Conservation (phyloP, 2,329 filamentous ascomycete genomes). For the Penicillium sp. region DNA sequence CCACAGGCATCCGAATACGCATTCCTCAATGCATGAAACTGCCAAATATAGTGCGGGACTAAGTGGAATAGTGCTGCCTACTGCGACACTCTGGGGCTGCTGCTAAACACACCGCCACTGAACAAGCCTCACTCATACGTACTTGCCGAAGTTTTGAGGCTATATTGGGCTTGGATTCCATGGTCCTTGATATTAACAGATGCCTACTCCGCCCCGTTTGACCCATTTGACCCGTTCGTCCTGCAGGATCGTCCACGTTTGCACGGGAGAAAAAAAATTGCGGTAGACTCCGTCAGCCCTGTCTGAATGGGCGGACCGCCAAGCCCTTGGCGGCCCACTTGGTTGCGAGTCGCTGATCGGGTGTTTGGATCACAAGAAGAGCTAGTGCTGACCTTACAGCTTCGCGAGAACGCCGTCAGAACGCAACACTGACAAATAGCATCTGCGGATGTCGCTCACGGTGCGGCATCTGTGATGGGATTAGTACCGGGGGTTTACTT, state of each 20-base stretch:
- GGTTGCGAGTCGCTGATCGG: not conserved
- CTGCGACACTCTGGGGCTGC: not conserved
- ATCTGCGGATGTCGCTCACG: slow-evolving; percentile 29
- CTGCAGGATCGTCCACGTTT: not conserved
- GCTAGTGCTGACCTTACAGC: slow-evolving; percentile 12
- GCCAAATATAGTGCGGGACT: slow-evolving; percentile 15
- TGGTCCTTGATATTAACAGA: not conserved
- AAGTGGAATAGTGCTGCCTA: slow-evolving; percentile 23
- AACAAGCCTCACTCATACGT: slow-evolving; percentile 2
- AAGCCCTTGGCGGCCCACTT: slow-evolving; percentile 19
- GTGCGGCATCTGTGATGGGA: slow-evolving; percentile 24
- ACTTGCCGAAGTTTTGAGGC: not conserved
- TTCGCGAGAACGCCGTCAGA: slow-evolving; percentile 30
- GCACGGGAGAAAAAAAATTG: not conserved
- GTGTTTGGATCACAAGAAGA: slow-evolving; percentile 4
- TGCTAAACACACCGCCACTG: slow-evolving; percentile 12
- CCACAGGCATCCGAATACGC: not conserved
- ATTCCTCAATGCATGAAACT: not conserved
- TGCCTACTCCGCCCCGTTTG: not conserved
- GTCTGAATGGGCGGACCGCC: slow-evolving; percentile 8
- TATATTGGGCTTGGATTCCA: not conserved
- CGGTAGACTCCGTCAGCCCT: slow-evolving; percentile 12
- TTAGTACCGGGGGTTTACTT: not conserved
- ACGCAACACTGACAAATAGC: slow-evolving; percentile 29
- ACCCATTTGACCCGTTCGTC: not conserved